Conservation (phyloP, 257 asterid species). For the Henckelia pumila region DNA sequence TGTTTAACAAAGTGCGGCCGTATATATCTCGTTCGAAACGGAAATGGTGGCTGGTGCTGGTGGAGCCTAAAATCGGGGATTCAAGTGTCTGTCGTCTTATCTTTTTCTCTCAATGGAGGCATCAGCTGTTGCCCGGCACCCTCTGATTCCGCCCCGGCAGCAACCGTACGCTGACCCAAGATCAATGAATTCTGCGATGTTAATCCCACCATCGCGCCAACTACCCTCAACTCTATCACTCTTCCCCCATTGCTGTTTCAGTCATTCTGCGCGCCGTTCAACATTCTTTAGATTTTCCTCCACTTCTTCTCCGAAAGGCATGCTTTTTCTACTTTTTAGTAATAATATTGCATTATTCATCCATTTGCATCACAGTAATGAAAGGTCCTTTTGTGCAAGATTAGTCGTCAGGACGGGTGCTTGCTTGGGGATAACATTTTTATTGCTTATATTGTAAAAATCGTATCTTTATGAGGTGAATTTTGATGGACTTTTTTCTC, state of each 20-base stretch:
- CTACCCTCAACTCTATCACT: slow-evolving; percentile 17
- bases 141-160: slow-evolving; percentile 21
- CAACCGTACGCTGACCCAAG: slow-evolving; percentile 23
- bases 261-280: slow-evolving; percentile 17
- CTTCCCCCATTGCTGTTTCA: slow-evolving; percentile 22
- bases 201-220: slow-evolving; percentile 6
- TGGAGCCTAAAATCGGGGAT: neutral
- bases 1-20: too few relatives aligned
- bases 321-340: neutral
- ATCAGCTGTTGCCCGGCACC: slow-evolving; percentile 34
- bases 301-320: slow-evolving; percentile 27
- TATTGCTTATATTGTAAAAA: neutral
- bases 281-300: slow-evolving; percentile 26
- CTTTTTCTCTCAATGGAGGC: slow-evolving; percentile 40
- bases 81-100: slow-evolving; percentile 12
- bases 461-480: neutral
- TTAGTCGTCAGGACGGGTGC: neutral
- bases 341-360: neutral
- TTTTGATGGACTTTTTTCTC: neutral
- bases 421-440: slow-evolving; percentile 4
- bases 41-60: neutral
- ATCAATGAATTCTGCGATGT: slow-evolving; percentile 19
- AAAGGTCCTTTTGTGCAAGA: neutral
- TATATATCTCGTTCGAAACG: too few relatives aligned
- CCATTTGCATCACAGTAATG: neutral